A percentile compares a stretch with the other conserved stretches of the same genome.
These are phyloP conservation scores for Medicago lupulina DNA, from an alignment of 306 rosid genomes.

Conservation along the genomic window DNA sequence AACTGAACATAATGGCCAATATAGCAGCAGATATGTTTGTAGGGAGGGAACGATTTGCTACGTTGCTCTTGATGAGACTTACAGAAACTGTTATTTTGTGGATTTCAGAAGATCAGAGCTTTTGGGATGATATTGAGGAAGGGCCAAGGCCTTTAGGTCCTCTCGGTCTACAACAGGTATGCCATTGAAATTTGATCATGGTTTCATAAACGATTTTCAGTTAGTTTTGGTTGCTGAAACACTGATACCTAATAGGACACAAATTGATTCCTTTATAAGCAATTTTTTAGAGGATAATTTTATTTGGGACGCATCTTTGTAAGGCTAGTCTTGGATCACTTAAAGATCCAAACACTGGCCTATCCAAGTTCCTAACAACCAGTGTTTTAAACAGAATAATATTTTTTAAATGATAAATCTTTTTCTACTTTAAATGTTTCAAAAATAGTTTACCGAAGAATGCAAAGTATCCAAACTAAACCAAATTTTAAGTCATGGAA, in stretches of 20 bases:
- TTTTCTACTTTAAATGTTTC: constrained; percentile 5
- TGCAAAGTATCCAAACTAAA: not conserved
- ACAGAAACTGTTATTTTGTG: constrained; percentile 97
- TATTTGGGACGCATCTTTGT: not conserved
- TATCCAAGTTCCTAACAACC: not conserved
- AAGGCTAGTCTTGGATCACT: constrained; percentile 10
- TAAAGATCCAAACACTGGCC: constrained; percentile 1
- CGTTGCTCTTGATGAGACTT: constrained; percentile 92
- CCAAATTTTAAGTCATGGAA: constrained; percentile 7
- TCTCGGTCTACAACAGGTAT: constrained; percentile 93
- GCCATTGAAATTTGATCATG: constrained; percentile 32
- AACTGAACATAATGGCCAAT: constrained; percentile 85
- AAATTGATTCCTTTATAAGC: too few relatives aligned
- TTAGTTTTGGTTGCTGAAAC: constrained; percentile 13
- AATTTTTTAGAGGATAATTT: too few relatives aligned
- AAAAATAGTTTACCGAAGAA: not conserved
- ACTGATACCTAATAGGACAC: constrained; percentile 10
- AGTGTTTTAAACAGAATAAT: not conserved
- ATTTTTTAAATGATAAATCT: not conserved
- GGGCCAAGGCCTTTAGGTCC: constrained; percentile 92
- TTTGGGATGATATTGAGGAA: constrained; percentile 99
- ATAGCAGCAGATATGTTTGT: constrained; percentile 95
- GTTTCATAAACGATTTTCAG: not conserved
- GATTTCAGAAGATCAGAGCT: constrained; percentile 97
- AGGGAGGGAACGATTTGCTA: constrained; percentile 94